Conservation (phyloP, 176 grass and related monocot genomes). For the Thinopyrum elongatum region DNA sequence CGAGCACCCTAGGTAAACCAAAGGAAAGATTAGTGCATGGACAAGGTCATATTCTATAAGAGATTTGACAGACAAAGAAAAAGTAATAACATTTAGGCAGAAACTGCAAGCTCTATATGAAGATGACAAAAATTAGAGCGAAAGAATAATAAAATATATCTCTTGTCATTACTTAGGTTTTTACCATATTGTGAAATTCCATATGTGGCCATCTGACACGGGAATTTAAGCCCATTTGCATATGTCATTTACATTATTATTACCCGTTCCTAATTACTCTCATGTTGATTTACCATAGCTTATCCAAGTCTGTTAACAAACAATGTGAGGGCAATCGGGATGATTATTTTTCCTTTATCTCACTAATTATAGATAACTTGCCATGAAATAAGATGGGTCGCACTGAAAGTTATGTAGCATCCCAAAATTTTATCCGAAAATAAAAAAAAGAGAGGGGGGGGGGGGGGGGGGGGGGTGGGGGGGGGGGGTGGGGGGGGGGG, state of each 20-base stretch:
- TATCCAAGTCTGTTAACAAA: background rate
- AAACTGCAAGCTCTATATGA: background rate
- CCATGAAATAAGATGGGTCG: background rate
- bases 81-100: background rate
- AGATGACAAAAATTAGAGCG: background rate
- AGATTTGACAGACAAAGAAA: background rate
- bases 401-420: background rate
- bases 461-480: no score
- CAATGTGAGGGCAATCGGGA: background rate
- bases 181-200: background rate
- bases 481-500: rapidly evolving
- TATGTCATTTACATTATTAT: background rate
- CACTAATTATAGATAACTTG: background rate
- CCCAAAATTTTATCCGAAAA: background rate
- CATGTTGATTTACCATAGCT: no score
- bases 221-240: background rate
- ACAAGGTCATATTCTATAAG: background rate
- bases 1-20: background rate
- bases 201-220: background rate
- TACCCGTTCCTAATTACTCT: background rate
- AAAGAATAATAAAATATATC: background rate
- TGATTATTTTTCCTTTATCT: background rate
- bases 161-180: background rate
- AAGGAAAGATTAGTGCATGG: background rate
- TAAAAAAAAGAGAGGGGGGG: no score